These are phyloP conservation scores for Xylariaceae sp. DNA, from an alignment of 2,329 filamentous ascomycete species.

Conservation along the genomic window DNA sequence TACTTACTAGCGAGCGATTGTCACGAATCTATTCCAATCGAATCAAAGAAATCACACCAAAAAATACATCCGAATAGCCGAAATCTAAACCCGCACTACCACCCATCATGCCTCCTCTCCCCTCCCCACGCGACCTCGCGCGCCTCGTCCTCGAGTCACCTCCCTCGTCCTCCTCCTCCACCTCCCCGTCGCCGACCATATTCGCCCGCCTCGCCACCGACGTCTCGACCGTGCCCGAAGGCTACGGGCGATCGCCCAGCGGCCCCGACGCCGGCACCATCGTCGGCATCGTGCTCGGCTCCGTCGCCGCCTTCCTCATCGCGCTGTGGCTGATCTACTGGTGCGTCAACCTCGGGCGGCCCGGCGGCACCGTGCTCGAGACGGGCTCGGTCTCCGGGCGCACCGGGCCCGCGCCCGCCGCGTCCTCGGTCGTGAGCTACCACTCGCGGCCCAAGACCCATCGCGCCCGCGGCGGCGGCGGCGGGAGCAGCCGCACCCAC, in stretches of 20 bases:
- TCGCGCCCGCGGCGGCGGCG: conserved; percentile 6
- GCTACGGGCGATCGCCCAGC: conserved; percentile 39
- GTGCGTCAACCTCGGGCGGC: conserved; percentile 29
- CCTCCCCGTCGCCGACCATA: conserved; percentile 29
- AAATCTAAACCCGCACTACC: too few species aligned
- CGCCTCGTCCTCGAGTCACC: background rate
- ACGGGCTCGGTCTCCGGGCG: conserved; percentile 27
- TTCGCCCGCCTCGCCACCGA: conserved; percentile 18
- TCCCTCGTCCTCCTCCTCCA: background rate
- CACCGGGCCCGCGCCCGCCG: conserved; percentile 19
- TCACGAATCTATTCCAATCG: too few species aligned
- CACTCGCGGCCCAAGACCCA: conserved; percentile 19
- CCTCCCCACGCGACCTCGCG: too few species aligned
- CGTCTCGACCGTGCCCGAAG: conserved; percentile 36
- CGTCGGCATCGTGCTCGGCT: conserved; percentile 32
- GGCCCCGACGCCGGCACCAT: conserved; percentile 30
- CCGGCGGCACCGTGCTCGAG: conserved; percentile 22
- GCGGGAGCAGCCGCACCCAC: conserved; percentile 7
- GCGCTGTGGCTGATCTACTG: conserved; percentile 25
- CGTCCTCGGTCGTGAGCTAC: conserved; percentile 26
- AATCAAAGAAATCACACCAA: too few species aligned
- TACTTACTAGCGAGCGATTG: too few species aligned
- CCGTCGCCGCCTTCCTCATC: conserved; percentile 36
- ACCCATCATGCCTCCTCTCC: too few species aligned
- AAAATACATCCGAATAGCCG: too few species aligned